These are phyloP conservation scores for Ascochyta lentis DNA, from an alignment of 2,329 filamentous ascomycete species.

Conservation along the genomic window DNA sequence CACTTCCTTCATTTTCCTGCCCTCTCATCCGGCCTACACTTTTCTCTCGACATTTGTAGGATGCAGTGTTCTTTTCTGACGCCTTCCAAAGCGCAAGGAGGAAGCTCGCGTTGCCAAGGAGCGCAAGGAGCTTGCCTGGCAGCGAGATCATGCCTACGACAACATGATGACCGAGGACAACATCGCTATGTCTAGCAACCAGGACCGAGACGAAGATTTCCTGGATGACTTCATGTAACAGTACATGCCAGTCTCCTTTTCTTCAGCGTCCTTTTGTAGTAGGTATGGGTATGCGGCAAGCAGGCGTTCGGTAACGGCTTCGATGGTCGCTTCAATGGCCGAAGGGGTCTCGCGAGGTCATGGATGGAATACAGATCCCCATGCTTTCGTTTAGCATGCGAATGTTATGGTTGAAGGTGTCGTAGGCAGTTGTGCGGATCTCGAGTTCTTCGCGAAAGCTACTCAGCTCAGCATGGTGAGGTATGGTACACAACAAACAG, in stretches of 20 bases:
- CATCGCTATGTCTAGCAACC: conserved; percentile 79
- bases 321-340: neutral
- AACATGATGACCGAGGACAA: conserved; percentile 86
- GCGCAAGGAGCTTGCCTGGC: conserved; percentile 86
- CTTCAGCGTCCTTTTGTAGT: conserved; percentile 5
- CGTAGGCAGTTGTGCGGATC: conserved; percentile 53
- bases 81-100: conserved; percentile 69
- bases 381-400: conserved; percentile 77
- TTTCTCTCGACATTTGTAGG: neutral
- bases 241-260: neutral
- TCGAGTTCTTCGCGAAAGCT: conserved; percentile 38
- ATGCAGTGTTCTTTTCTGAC: conserved; percentile 13
- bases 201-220: conserved; percentile 78
- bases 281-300: conserved; percentile 4
- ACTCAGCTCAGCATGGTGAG: conserved; percentile 7
- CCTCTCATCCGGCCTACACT: neutral
- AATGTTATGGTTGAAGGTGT: conserved; percentile 72
- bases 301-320: conserved; percentile 15
- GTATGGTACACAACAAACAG: too few species aligned
- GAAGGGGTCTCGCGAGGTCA: conserved; percentile 38
- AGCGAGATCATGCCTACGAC: conserved; percentile 98
- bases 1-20: neutral
- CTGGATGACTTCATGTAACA: conserved; percentile 77
- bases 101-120: conserved; percentile 77
- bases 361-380: conserved; percentile 62